phyloP scores from a whole-genome alignment of 257 asterid species.

The Solanum tarapatanum region DNA sequence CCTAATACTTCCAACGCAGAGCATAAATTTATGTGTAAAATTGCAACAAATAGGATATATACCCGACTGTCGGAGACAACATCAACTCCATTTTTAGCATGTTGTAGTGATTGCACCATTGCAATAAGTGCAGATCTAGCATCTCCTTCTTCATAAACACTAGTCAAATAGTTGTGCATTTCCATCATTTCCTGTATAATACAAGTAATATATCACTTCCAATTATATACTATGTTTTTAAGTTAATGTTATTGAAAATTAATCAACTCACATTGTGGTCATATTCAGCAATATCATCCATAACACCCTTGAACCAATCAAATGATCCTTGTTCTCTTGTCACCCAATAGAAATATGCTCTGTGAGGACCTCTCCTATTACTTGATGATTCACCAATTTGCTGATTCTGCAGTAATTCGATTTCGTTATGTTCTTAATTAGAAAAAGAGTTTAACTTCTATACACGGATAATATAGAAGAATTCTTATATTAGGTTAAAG shows the following conservation, averaged over 20 bases:
- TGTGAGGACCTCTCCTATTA: slow-evolving; percentile 31
- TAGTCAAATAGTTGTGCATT: slow-evolving; percentile 88
- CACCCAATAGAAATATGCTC: slow-evolving; percentile 94
- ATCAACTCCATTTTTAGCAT: slow-evolving; percentile 82
- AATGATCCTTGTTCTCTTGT: slow-evolving; percentile 93
- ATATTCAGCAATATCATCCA: slow-evolving; percentile 87
- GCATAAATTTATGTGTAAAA: background rate
- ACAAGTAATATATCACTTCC: background rate
- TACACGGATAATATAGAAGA: background rate
- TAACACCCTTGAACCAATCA: slow-evolving; percentile 94
- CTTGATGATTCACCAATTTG: slow-evolving; percentile 1
- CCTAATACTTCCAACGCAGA: background rate
- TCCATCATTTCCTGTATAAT: slow-evolving; percentile 54
- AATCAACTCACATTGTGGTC: slow-evolving; percentile 50
- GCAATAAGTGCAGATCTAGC: slow-evolving; percentile 88
- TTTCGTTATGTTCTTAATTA: background rate
- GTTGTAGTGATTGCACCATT: slow-evolving; percentile 92
- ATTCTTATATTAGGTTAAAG: background rate
- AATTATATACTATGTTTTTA: background rate
- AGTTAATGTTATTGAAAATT: background rate
- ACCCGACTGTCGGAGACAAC: slow-evolving; percentile 85
- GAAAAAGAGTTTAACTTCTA: background rate
- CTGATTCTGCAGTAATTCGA: slow-evolving; percentile 14
- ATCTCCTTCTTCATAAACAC: slow-evolving; percentile 93
- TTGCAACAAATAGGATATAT: background rate